Evolutionary conservation across 2,329 filamentous ascomycete species (phyloP).

Genomic region (Leptosphaerulina australis): DNA sequence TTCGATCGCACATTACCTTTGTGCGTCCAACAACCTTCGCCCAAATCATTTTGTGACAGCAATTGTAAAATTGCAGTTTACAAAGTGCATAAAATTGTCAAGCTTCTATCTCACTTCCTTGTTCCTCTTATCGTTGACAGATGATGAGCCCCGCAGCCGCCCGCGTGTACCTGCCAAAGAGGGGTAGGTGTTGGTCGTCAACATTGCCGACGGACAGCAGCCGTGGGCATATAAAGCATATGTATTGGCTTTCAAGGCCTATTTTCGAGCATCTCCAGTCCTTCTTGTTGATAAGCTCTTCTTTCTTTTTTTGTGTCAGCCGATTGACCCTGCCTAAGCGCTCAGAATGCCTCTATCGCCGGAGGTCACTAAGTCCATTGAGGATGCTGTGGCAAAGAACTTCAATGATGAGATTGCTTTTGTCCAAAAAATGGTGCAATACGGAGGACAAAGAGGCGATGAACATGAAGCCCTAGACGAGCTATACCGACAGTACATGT

Average conservation of each 20-base stretch:
- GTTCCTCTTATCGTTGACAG: constrained; percentile 1
- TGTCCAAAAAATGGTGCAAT: constrained; percentile 27
- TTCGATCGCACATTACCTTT: no score
- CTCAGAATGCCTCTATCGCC: constrained; percentile 18
- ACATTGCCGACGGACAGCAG: constrained; percentile 5
- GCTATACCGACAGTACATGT: constrained; percentile 18
- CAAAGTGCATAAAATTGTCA: neutral
- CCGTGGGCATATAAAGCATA: constrained; percentile 6
- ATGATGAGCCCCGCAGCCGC: constrained; percentile 9
- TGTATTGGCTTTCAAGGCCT: neutral
- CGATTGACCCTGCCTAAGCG: neutral
- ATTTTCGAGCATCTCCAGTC: neutral
- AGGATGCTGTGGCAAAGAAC: constrained; percentile 23
- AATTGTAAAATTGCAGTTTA: neutral
- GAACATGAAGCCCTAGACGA: constrained; percentile 24
- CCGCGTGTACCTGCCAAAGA: constrained; percentile 19
- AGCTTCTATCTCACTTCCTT: neutral
- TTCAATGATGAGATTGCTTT: constrained; percentile 25
- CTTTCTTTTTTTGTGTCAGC: neutral
- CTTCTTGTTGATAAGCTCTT: neutral
- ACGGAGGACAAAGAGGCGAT: constrained; percentile 27
- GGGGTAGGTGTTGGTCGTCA: constrained; percentile 9
- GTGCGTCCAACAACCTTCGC: no score
- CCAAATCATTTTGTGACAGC: no score
- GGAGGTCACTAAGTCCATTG: constrained; percentile 17